These are phyloP conservation scores for Chaetothyriales sp. DNA, from an alignment of 2,329 filamentous ascomycete species.

Conservation along the genomic window DNA sequence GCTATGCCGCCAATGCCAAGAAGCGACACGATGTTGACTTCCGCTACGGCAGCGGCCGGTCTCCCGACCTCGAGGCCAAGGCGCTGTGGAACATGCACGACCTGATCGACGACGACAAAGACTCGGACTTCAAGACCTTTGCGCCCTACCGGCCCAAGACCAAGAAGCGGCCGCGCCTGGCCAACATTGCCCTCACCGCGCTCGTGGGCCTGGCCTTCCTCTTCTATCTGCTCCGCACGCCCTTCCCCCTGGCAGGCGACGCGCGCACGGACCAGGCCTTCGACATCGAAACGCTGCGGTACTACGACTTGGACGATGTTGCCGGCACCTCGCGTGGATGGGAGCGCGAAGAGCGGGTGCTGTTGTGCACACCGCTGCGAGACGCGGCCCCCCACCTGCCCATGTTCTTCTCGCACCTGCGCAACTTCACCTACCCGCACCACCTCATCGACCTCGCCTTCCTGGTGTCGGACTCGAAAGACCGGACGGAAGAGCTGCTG, in stretches of 20 bases:
- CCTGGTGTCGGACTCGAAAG: slow-evolving; percentile 92
- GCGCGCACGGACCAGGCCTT: slow-evolving; percentile 38
- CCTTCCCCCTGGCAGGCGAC: slow-evolving; percentile 18
- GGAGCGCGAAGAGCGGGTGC: slow-evolving; percentile 89
- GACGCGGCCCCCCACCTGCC: slow-evolving; percentile 83
- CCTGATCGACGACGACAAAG: slow-evolving; percentile 16
- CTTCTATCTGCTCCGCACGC: slow-evolving; percentile 43
- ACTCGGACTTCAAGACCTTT: not conserved
- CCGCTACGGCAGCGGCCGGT: slow-evolving; percentile 83
- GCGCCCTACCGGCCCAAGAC: not conserved
- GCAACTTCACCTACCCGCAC: slow-evolving; percentile 94
- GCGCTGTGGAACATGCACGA: slow-evolving; percentile 13
- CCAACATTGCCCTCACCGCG: slow-evolving; percentile 34
- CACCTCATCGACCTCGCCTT: slow-evolving; percentile 94
- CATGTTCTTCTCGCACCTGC: slow-evolving; percentile 98
- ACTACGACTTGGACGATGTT: slow-evolving; percentile 87
- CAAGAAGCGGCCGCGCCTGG: slow-evolving; percentile 8
- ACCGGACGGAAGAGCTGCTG: slow-evolving; percentile 67
- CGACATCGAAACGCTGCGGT: slow-evolving; percentile 86
- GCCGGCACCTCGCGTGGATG: slow-evolving; percentile 85
- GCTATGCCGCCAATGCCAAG: slow-evolving; percentile 50
- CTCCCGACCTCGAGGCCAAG: slow-evolving; percentile 24
- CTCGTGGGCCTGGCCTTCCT: slow-evolving; percentile 43
- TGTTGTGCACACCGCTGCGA: slow-evolving; percentile 84
- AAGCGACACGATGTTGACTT: slow-evolving; percentile 56